These are phyloP conservation scores for Ceriops tagal DNA, from an alignment of 345 rosid species.

Conservation along the genomic window DNA sequence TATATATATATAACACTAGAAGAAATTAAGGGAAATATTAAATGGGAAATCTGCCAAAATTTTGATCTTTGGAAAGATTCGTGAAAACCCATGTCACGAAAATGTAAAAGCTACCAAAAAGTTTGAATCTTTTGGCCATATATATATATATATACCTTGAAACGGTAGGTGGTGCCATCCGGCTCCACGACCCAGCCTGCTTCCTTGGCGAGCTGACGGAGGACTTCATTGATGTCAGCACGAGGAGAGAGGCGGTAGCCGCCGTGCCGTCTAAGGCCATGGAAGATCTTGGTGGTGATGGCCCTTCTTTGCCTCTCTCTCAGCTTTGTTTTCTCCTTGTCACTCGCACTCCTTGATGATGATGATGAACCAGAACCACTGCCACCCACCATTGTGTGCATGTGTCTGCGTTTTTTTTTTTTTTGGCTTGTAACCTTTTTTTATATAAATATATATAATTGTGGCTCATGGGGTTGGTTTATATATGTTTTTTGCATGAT, in stretches of 20 bases:
- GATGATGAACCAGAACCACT: constrained; percentile 11
- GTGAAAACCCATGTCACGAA: not conserved
- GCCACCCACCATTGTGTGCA: constrained; percentile 14
- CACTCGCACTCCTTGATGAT: constrained; percentile 38
- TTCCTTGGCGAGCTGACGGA: constrained; percentile 48
- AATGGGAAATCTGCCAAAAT: too few species aligned
- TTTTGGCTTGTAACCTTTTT: not conserved
- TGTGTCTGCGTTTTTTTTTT: too few species aligned
- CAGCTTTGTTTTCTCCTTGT: constrained; percentile 49
- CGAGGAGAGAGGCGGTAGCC: constrained; percentile 44
- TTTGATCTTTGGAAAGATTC: too few species aligned
- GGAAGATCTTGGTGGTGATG: constrained; percentile 47
- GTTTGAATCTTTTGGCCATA: not conserved
- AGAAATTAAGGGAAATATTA: not conserved
- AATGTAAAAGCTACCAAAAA: not conserved
- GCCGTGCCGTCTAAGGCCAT: constrained; percentile 42
- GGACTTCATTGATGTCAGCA: constrained; percentile 47
- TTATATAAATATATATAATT: not conserved
- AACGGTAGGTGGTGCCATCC: constrained; percentile 48
- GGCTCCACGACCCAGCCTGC: constrained; percentile 53
- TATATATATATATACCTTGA: constrained; percentile 9
- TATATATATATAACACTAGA: not conserved
- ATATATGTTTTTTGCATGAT: constrained; percentile 24
- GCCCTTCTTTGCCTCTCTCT: constrained; percentile 51
- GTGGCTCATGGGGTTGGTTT: constrained; percentile 11